Percentiles rank a stretch among this genome's conserved stretches.
phyloP scores from a whole-genome alignment of 169 alveolate species.

The Pseudocohnilembus persalinus region DNA sequence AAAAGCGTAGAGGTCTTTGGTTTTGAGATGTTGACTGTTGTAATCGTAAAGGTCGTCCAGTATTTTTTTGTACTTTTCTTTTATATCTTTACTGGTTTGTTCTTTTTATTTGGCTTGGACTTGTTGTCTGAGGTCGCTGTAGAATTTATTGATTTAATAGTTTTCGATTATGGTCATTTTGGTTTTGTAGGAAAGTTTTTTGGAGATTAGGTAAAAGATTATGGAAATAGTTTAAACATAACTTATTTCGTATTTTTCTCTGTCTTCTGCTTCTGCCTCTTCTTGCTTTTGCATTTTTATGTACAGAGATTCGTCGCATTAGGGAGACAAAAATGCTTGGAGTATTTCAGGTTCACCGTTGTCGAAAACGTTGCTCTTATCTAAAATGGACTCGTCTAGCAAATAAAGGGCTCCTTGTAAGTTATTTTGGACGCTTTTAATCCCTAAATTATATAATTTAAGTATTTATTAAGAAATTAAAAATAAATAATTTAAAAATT shows the following conservation, averaged over 20 bases:
- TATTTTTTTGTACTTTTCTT: no score
- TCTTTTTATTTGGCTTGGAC: no score
- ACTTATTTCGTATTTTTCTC: neutral
- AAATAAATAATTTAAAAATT: no score
- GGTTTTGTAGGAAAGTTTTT: neutral
- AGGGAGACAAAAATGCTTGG: neutral
- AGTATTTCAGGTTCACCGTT: neutral
- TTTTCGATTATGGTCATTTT: neutral
- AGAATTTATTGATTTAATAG: no score
- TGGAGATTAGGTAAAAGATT: neutral
- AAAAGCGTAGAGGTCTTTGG: neutral
- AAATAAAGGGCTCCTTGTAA: neutral
- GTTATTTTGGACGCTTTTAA: neutral
- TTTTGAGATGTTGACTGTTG: neutral
- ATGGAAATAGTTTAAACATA: neutral
- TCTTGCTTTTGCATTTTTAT: neutral
- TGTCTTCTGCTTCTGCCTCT: no score
- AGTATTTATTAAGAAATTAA: no score
- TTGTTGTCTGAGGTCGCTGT: no score
- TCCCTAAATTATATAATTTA: neutral
- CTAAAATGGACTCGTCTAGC: neutral
- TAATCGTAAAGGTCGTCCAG: no score
- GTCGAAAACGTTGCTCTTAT: neutral
- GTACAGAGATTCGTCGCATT: neutral
- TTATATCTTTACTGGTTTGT: no score